phyloP scores from a whole-genome alignment of 208 protist species.

The Crithidia thermophila region DNA sequence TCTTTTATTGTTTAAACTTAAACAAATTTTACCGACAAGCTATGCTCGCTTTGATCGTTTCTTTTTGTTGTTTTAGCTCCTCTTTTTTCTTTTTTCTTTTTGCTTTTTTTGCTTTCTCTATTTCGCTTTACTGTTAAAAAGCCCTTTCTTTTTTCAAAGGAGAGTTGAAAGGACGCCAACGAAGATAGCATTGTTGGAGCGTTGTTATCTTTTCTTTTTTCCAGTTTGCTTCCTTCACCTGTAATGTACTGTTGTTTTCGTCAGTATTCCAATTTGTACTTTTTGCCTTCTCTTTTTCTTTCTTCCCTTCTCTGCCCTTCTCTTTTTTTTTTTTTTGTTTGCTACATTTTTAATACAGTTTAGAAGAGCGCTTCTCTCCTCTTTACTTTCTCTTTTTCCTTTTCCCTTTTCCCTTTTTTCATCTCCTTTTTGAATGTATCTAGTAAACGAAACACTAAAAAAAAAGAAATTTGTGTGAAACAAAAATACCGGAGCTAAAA shows the following conservation, averaged over 20 bases:
- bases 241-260: background rate
- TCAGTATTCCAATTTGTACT: background rate
- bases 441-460: background rate
- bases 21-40: too few species aligned
- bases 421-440: background rate
- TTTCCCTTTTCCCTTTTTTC: too few species aligned
- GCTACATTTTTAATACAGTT: background rate
- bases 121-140: background rate
- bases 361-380: too few species aligned
- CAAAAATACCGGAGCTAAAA: too few species aligned
- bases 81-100: slow-evolving; percentile 8
- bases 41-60: background rate
- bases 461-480: background rate
- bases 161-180: background rate
- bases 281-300: background rate
- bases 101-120: background rate
- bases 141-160: background rate
- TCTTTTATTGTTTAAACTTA: too few species aligned
- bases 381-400: slow-evolving; percentile 1
- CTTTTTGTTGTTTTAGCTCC: background rate
- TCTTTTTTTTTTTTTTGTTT: background rate
- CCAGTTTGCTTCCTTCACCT: background rate
- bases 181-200: background rate
- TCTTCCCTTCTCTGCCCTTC: background rate
- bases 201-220: background rate